These are phyloP conservation scores for Fusarium proliferatum DNA, from an alignment of 2,329 filamentous ascomycete genomes.

Conservation along the genomic window DNA sequence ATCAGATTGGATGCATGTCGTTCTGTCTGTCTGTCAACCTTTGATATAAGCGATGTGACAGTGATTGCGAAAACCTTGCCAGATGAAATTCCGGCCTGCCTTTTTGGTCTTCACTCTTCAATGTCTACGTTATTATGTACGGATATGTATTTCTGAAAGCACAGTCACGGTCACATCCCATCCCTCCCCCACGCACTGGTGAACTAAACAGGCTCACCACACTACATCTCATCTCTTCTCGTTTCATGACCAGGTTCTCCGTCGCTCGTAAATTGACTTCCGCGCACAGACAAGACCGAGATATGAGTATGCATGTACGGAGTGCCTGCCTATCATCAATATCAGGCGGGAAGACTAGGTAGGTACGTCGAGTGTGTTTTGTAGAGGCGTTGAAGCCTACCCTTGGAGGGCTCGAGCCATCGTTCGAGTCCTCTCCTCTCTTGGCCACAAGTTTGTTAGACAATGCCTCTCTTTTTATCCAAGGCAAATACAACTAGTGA, in stretches of 20 bases:
- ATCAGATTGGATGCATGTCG: not conserved
- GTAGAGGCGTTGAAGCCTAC: not conserved
- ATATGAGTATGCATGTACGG: not conserved
- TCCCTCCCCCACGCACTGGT: not conserved
- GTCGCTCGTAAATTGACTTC: slow-evolving; percentile 38
- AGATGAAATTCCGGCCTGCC: not conserved
- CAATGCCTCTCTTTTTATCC: not conserved
- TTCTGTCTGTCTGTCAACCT: not conserved
- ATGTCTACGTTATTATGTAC: not conserved
- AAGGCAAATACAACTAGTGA: not conserved
- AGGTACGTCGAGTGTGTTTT: not conserved
- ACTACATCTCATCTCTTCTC: not conserved
- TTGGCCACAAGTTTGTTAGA: not conserved
- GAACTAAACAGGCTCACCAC: not conserved
- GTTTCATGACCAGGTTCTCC: slow-evolving; percentile 7
- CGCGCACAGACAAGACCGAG: slow-evolving; percentile 33
- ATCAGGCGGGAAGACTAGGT: not conserved
- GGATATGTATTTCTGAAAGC: not conserved
- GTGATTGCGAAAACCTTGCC: slow-evolving; percentile 12
- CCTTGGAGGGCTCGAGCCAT: not conserved
- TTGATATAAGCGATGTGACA: slow-evolving; percentile 21
- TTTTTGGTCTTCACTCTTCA: not conserved
- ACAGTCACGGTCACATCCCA: not conserved
- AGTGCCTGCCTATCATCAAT: not conserved
- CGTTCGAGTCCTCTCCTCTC: not conserved